Evolutionary conservation across 371 early-diverging fungal genomes (phyloP), one percentile per base, ranked within the genome.

Genomic region (Mucor irregularis): DNA sequence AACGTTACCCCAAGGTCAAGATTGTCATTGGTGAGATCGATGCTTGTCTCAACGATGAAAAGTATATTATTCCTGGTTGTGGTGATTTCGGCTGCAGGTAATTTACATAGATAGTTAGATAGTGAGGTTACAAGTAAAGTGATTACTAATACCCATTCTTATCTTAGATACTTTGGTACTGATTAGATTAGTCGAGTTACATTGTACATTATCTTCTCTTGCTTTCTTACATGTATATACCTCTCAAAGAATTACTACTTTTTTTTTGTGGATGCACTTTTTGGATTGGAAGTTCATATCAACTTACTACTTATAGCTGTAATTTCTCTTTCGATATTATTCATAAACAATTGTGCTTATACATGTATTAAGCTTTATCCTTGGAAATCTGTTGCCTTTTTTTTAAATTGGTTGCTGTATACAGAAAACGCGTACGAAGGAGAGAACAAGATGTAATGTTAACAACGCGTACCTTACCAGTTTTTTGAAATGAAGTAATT

Each of bases 11-110:
- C 24, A 74, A 85, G 66, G 64, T 96, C 51, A 90, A 91, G 71
- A 92, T 96, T 62, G 84, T 92, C 34, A 87, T 88, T 22, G 93
- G 90, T 29, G 91, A 87, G 49, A 74, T 96, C 24, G 97, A 96
- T 72, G 79, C 70, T 24, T 85, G 90, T n/a, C 73, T 96, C 28
- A 86, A 96, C 61, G 87, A 76, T 5, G 76, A 85, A 42, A 89
- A 90, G 74, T 95, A 90, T 61, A 94, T 96, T 61, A 70, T 90
- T n/a, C 97, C 97, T 29, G 97, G 97, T 24, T 77, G 94, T 43
- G 97, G 97, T 49, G 95, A 96, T 74, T 96, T 94, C 71, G 95
- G 95, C 62, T 88, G 88, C 74, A 69, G 78, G 77, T 76, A 71
- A 54, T 25, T 49, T 14, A 21, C 24, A 22, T 22, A 49, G n/a